A percentile compares a stretch with the other conserved stretches of the same genome.
These are phyloP conservation scores for Colletotrichum gloeosporioides DNA, from an alignment of 2,329 filamentous ascomycete species.

Conservation along the genomic window DNA sequence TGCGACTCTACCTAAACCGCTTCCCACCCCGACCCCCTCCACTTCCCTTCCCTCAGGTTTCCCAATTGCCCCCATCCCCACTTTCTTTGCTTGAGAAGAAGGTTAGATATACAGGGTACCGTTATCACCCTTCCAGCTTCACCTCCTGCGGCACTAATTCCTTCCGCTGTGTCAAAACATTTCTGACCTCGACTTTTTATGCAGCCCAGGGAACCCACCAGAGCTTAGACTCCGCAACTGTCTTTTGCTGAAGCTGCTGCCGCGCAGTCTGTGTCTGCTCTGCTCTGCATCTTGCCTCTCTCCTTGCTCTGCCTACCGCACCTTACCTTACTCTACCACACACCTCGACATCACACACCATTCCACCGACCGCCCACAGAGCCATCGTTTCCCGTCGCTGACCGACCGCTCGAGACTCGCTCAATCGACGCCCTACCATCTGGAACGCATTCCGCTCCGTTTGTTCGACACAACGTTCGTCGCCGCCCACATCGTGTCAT, in stretches of 20 bases:
- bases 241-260: conserved; percentile 2
- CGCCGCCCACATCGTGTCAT: conserved; percentile 3
- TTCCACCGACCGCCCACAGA: not conserved
- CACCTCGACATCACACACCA: not conserved
- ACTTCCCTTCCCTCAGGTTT: conserved; percentile 23
- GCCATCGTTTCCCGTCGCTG: not conserved
- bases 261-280: conserved; percentile 1
- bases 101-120: conserved; percentile 23
- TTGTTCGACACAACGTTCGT: not conserved
- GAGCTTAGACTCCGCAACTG: conserved; percentile 22
- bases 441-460: not conserved
- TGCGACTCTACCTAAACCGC: conserved; percentile 14
- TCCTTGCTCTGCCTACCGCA: not conserved
- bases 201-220: conserved; percentile 34
- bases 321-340: not conserved
- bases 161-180: conserved; percentile 42
- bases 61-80: conserved; percentile 22
- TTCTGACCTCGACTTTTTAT: conserved; percentile 40
- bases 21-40: conserved; percentile 20
- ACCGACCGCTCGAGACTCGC: not conserved
- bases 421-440: not conserved
- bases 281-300: not conserved
- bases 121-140: conserved; percentile 26
- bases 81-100: conserved; percentile 21
- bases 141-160: conserved; percentile 42